phyloP scores from a whole-genome alignment of 163 green algal species.

The Trebouxia gelatinosa region DNA sequence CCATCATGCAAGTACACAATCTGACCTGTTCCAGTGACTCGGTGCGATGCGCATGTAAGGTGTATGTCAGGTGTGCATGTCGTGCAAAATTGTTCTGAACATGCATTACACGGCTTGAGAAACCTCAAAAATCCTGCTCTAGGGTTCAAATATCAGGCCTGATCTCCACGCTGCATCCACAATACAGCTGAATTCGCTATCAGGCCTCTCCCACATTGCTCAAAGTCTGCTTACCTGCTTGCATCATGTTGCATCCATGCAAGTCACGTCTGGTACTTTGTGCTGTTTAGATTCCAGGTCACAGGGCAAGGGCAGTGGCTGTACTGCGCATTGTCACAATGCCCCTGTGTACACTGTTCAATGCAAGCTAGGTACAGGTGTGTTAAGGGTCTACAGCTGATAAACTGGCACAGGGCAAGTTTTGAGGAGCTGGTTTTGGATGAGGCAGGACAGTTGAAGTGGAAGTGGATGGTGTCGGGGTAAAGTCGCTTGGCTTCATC shows the following conservation, averaged over 20 bases:
- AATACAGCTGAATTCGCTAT: slow-evolving; percentile 63
- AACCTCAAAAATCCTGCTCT: slow-evolving; percentile 92
- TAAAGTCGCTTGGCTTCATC: not conserved
- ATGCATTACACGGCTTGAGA: slow-evolving; percentile 96
- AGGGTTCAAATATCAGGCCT: too few species aligned
- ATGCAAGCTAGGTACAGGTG: not conserved
- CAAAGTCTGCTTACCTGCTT: not conserved
- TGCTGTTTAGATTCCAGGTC: not conserved
- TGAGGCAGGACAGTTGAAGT: slow-evolving; percentile 69
- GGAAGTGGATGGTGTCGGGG: slow-evolving; percentile 45
- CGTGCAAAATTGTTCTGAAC: too few species aligned
- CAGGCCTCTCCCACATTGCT: not conserved
- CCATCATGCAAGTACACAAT: too few species aligned
- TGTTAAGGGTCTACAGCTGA: not conserved
- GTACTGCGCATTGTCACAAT: not conserved
- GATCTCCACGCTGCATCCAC: too few species aligned
- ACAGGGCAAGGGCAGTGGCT: too few species aligned
- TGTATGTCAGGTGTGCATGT: too few species aligned
- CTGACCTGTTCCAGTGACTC: too few species aligned
- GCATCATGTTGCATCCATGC: not conserved
- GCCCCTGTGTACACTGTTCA: not conserved
- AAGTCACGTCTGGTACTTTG: not conserved
- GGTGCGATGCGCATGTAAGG: slow-evolving; percentile 49
- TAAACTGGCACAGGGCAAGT: slow-evolving; percentile 33
- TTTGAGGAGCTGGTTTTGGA: slow-evolving; percentile 91